These are phyloP conservation scores for Mucor racemosus DNA, from an alignment of 371 early-diverging fungal genomes.

Conservation along the genomic window DNA sequence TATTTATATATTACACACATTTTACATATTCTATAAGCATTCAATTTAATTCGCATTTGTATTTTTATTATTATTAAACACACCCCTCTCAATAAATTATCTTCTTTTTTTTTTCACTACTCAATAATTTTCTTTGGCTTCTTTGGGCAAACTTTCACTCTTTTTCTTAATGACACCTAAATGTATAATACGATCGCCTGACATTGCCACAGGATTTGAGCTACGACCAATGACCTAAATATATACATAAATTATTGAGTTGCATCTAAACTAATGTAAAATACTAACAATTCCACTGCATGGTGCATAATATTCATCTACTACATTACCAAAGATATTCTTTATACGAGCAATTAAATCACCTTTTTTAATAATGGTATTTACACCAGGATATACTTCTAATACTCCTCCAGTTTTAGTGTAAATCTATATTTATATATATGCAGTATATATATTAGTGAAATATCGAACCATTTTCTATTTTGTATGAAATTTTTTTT, in stretches of 20 bases:
- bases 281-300: constrained; percentile 79
- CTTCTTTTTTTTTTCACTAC: constrained; percentile 1
- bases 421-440: constrained; percentile 41
- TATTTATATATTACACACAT: background rate
- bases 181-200: constrained; percentile 81
- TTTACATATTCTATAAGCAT: background rate
- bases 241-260: background rate
- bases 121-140: constrained; percentile 67
- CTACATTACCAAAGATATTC: constrained; percentile 92
- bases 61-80: background rate
- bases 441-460: constrained; percentile 11
- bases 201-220: constrained; percentile 80
- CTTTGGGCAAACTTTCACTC: constrained; percentile 51
- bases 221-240: constrained; percentile 49
- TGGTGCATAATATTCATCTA: constrained; percentile 87
- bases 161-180: constrained; percentile 75
- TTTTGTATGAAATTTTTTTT: background rate
- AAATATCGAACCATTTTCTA: background rate
- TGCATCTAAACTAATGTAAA: constrained; percentile 26
- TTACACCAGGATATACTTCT: constrained; percentile 86
- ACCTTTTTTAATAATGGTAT: constrained; percentile 85
- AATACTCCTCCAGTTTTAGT: constrained; percentile 76
- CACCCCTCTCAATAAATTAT: constrained; percentile 1
- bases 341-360: constrained; percentile 89
- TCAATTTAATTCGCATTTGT: constrained; percentile 5